Evolutionary conservation across 345 rosid genomes (phyloP), one percentile per base, ranked within the genome.

Genomic region (Citrus medica): DNA sequence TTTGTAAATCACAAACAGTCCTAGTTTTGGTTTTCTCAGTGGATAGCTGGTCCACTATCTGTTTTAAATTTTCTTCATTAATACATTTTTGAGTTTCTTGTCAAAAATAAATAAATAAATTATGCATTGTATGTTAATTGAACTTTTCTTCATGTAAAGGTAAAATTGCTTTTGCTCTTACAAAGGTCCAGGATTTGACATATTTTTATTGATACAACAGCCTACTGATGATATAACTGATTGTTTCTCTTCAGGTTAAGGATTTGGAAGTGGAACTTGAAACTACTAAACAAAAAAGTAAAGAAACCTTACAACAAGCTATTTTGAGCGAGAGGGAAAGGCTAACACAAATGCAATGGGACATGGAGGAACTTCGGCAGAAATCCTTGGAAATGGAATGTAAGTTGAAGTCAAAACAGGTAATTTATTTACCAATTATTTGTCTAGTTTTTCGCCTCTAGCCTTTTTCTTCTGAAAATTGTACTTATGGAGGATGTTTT

Each of bases 191-290:
- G 28, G 64, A 0, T 27, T 66, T 75, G 60, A 13, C 61, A 28
- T 27, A 48, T 48, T 74, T 74, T 28, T 10, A 28, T 28, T 46
- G 21, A 6, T 63, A 30, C 69, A 30, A 40, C 77, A 16, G 14
- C 59, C 33, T 9, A 27, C 59, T 28, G 69, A 46, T 42, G 25
- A 55, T 21, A 30, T 14, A 73, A 14, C 61, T 71, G 38, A 58
- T 75, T 78, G 53, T 56, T 25, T 80, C 73, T 85, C 79, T 25
- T 69, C 85, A 97, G 99, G 98, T 97, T 53, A 90, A 90, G 81
- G 98, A 91, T 84, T 86, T 97, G 85, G 99, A 94, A 85, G 97
- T 84, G 83, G 99, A 97, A 83, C 97, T 94, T 78, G 92, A 94
- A 79, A 90, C 87, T 82, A 87, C 93, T 25, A 94, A 91, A 84